Conservation (phyloP, 495 filamentous ascomycete species). For the Hyaloscypha bicolor region DNA sequence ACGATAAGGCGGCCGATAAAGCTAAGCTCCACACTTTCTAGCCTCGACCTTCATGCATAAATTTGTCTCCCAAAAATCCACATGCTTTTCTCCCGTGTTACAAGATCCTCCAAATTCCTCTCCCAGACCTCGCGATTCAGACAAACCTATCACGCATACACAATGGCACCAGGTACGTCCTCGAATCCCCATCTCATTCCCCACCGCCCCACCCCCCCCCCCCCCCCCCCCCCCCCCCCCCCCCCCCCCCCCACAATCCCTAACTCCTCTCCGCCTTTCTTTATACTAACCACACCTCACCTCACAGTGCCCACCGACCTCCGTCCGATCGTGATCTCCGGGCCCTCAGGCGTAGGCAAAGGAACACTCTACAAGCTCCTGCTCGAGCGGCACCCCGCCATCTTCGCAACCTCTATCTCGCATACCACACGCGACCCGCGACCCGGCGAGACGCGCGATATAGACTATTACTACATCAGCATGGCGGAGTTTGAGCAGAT, state of each 20-base stretch:
- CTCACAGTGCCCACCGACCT: conserved; percentile 35
- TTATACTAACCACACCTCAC: conserved; percentile 27
- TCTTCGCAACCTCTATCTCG: conserved; percentile 81
- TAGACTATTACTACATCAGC: conserved; percentile 80
- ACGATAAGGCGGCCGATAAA: conserved; percentile 17
- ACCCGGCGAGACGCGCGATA: conserved; percentile 71
- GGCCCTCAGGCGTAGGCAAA: conserved; percentile 86
- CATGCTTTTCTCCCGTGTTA: conserved; percentile 25
- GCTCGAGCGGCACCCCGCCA: conserved; percentile 64
- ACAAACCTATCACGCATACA: conserved; percentile 25
- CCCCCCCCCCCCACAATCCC: not conserved
- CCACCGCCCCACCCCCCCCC: conserved; percentile 6
- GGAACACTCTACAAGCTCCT: conserved; percentile 81
- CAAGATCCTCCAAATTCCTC: conserved; percentile 14
- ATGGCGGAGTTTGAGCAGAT: conserved; percentile 70
- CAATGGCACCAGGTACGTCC: conserved; percentile 49
- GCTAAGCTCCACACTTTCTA: conserved; percentile 1
- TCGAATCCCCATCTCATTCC: conserved; percentile 8
- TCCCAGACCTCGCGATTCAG: conserved; percentile 6
- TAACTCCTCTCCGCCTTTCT: too few species aligned
- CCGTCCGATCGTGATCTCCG: conserved; percentile 82
- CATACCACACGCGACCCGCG: conserved; percentile 85
- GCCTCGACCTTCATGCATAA: not conserved
- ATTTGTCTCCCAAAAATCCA: not conserved
- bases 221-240: not conserved